A percentile compares a stretch with the other conserved stretches of the same genome.
Evolutionary conservation across 2,329 filamentous ascomycete genomes (phyloP).

Genomic region (Aspergillus vadensis): DNA sequence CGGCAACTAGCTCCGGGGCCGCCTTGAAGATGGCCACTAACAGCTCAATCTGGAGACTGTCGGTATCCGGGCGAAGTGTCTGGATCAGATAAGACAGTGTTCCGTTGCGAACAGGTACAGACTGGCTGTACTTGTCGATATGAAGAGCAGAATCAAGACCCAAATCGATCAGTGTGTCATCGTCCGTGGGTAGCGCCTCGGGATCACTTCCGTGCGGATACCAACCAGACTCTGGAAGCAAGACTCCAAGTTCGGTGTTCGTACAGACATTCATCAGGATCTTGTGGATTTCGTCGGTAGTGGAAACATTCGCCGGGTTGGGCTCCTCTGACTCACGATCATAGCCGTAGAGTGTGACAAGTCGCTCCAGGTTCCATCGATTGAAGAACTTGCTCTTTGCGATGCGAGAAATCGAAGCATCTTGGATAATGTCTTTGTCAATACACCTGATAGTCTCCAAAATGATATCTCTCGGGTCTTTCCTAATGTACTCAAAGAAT

Average conservation of each 20-base stretch:
- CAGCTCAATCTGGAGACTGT: slow-evolving; percentile 77
- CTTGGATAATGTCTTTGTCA: slow-evolving; percentile 70
- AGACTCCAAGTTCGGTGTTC: slow-evolving; percentile 68
- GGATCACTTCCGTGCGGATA: slow-evolving; percentile 73
- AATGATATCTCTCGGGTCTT: slow-evolving; percentile 75
- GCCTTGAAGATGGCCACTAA: slow-evolving; percentile 75
- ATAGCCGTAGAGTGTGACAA: slow-evolving; percentile 70
- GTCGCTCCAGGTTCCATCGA: slow-evolving; percentile 69
- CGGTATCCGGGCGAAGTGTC: slow-evolving; percentile 79
- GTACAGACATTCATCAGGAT: slow-evolving; percentile 78
- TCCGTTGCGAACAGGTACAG: slow-evolving; percentile 75
- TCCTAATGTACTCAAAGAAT: slow-evolving; percentile 74
- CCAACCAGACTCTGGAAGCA: slow-evolving; percentile 77
- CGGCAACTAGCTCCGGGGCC: slow-evolving; percentile 82
- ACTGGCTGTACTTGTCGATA: slow-evolving; percentile 66
- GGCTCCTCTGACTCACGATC: slow-evolving; percentile 51
- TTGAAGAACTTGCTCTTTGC: slow-evolving; percentile 77
- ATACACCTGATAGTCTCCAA: slow-evolving; percentile 72
- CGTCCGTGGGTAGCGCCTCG: slow-evolving; percentile 52
- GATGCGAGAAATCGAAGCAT: slow-evolving; percentile 70
- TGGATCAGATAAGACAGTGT: slow-evolving; percentile 77
- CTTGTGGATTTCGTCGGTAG: slow-evolving; percentile 71
- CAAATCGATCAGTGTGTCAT: slow-evolving; percentile 58
- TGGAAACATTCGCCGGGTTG: slow-evolving; percentile 48
- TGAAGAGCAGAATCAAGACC: slow-evolving; percentile 71